Evolutionary conservation across 73 alveolate genomes (phyloP).

Genomic region (Symbiodinium pilosum): DNA sequence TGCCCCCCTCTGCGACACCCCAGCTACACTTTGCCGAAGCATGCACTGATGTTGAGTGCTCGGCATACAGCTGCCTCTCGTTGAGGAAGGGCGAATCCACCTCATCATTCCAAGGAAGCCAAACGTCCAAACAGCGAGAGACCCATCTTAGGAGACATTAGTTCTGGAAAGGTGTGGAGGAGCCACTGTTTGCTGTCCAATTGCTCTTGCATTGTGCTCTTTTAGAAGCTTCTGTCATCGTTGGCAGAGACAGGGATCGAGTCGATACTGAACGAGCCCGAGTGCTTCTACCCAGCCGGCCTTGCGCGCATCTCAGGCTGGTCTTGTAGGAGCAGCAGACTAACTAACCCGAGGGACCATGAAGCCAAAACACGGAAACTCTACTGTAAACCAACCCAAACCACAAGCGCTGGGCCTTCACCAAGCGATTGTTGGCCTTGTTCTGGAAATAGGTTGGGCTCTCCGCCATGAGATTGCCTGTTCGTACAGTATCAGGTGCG

Average conservation of each 20-base stretch:
- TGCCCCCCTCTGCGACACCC: no score
- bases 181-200: no score
- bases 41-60: background rate
- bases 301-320: background rate
- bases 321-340: background rate
- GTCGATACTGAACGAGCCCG: no score
- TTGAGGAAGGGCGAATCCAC: slow-evolving; percentile 90
- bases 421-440: slow-evolving; percentile 89
- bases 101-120: slow-evolving; percentile 4
- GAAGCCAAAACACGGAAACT: background rate
- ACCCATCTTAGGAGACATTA: no score
- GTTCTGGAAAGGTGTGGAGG: no score
- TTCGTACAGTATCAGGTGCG: no score
- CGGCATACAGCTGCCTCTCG: slow-evolving; percentile 57
- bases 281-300: no score
- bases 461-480: slow-evolving; percentile 92
- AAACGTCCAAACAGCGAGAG: no score
- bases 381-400: background rate
- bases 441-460: slow-evolving; percentile 81
- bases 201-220: no score
- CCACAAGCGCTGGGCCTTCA: slow-evolving; percentile 6
- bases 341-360: background rate
- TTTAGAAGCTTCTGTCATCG: no score
- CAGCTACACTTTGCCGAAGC: no score
- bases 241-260: no score